A percentile compares a stretch with the other conserved stretches of the same genome.
These are phyloP conservation scores for Medicago arabica DNA, from an alignment of 306 rosid species.

Conservation along the genomic window DNA sequence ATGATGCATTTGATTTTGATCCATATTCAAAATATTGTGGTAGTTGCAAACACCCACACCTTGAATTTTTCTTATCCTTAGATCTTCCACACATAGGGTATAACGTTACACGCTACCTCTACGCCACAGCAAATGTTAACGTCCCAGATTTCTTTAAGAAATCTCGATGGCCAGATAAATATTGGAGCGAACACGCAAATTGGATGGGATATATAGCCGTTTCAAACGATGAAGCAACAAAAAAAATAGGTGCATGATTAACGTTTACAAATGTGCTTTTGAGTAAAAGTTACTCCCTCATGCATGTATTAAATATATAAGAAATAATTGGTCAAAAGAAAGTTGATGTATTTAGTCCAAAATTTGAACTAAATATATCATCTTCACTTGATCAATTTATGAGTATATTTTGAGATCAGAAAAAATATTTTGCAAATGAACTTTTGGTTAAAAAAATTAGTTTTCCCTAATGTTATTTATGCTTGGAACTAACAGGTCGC, in stretches of 20 bases:
- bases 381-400: too few species aligned
- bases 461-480: too few species aligned
- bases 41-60: slow-evolving; percentile 60
- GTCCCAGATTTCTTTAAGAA: slow-evolving; percentile 74
- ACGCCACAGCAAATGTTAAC: slow-evolving; percentile 70
- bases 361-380: too few species aligned
- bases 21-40: slow-evolving; percentile 87
- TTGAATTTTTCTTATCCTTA: slow-evolving; percentile 48
- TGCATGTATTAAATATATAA: too few species aligned
- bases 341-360: too few species aligned
- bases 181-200: slow-evolving; percentile 78
- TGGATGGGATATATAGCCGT: slow-evolving; percentile 94
- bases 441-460: too few species aligned
- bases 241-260: not conserved
- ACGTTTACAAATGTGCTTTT: too few species aligned
- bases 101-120: slow-evolving; percentile 69
- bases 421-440: too few species aligned
- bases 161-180: slow-evolving; percentile 72
- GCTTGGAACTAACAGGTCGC: slow-evolving; percentile 48
- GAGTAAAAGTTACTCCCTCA: too few species aligned
- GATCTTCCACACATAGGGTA: slow-evolving; percentile 52
- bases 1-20: slow-evolving; percentile 86
- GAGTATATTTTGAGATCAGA: too few species aligned
- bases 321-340: too few species aligned
- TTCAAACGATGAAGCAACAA: slow-evolving; percentile 55